These are phyloP conservation scores for Ulota crispa DNA, from an alignment of 225 moss, liverwort and hornwort genomes.

Conservation along the genomic window DNA sequence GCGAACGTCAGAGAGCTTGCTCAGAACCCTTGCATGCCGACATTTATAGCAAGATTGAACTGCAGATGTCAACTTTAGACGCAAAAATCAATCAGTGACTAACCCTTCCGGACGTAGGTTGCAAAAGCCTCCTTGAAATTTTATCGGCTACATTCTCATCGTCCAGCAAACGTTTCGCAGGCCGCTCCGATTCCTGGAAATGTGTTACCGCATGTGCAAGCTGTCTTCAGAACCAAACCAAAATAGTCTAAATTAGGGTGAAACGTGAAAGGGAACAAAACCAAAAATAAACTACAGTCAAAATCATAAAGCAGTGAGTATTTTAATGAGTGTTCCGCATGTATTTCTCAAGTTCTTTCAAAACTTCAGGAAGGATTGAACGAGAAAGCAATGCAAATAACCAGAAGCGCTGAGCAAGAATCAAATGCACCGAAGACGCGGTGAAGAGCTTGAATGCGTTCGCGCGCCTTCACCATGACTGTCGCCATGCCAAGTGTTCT, in stretches of 20 bases:
- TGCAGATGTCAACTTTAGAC: not conserved
- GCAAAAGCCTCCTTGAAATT: conserved; percentile 50
- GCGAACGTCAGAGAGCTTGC: not conserved
- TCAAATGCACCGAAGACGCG: conserved; percentile 31
- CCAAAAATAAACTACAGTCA: no score
- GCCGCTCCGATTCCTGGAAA: conserved; percentile 53
- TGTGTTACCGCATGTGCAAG: not conserved
- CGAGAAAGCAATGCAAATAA: not conserved
- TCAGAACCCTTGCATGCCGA: not conserved
- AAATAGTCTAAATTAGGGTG: not conserved
- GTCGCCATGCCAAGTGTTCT: not conserved
- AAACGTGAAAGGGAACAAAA: not conserved
- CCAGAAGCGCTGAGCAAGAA: conserved; percentile 28
- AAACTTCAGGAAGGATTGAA: no score
- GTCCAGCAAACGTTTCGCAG: conserved; percentile 49
- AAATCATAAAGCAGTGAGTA: no score
- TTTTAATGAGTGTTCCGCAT: not conserved
- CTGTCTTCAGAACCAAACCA: not conserved
- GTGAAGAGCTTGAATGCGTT: conserved; percentile 38
- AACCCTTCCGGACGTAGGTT: conserved; percentile 67
- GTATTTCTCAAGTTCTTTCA: not conserved
- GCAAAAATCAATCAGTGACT: not conserved
- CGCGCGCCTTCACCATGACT: conserved; percentile 18
- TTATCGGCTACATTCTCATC: conserved; percentile 55
- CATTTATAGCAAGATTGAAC: not conserved